Conservation (phyloP, 1,284 basidiomycete genomes). For the Cystobasidium sp. region DNA sequence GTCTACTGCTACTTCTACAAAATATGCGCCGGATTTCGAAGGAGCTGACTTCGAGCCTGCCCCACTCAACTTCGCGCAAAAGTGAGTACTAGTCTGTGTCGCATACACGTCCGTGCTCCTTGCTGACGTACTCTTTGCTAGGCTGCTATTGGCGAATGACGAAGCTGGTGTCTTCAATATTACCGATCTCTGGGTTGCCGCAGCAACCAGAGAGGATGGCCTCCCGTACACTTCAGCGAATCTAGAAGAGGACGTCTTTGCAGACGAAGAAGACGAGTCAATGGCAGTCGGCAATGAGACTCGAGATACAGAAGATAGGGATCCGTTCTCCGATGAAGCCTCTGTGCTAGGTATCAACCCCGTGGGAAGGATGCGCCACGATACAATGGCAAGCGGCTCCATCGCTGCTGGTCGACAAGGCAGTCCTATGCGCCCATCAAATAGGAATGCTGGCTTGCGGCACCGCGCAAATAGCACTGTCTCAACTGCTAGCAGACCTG, state of each 20-base stretch:
- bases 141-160: slow-evolving; percentile 85
- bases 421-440: slow-evolving; percentile 15
- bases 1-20: slow-evolving; percentile 44
- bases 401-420: slow-evolving; percentile 23
- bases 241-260: slow-evolving; percentile 34
- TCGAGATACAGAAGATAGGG: slow-evolving; percentile 24
- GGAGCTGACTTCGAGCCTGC: slow-evolving; percentile 49
- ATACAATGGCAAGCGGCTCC: slow-evolving; percentile 34
- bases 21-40: slow-evolving; percentile 50
- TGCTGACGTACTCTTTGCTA: slow-evolving; percentile 47
- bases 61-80: slow-evolving; percentile 74
- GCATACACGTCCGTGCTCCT: not conserved
- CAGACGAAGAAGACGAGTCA: slow-evolving; percentile 40
- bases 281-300: slow-evolving; percentile 46
- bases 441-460: not conserved
- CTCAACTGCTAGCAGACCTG: slow-evolving; percentile 23
- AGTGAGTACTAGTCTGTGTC: slow-evolving; percentile 45
- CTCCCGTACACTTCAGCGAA: slow-evolving; percentile 34
- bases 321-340: slow-evolving; percentile 25
- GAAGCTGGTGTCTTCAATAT: slow-evolving; percentile 79
- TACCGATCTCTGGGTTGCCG: slow-evolving; percentile 89
- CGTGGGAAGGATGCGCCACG: slow-evolving; percentile 15
- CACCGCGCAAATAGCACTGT: slow-evolving; percentile 21
- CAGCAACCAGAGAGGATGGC: slow-evolving; percentile 86
- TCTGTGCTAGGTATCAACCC: slow-evolving; percentile 13